These are phyloP conservation scores for Cyclanthera cordifolia DNA, from an alignment of 306 rosid genomes.

Conservation along the genomic window DNA sequence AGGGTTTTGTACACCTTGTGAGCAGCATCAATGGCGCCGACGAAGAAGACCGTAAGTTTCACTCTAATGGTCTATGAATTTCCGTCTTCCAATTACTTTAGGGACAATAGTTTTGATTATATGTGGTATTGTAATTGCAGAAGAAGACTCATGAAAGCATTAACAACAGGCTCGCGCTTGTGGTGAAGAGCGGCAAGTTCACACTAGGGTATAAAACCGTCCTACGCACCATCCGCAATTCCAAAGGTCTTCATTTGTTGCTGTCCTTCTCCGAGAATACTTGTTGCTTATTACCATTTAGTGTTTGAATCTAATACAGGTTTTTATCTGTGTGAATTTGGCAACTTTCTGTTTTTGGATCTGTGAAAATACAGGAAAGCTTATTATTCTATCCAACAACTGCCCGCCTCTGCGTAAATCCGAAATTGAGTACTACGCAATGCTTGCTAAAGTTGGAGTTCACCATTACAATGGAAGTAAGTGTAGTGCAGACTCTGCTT, in stretches of 20 bases:
- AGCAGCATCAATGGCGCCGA: constrained; percentile 17
- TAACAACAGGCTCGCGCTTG: constrained; percentile 33
- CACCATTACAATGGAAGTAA: constrained; percentile 43
- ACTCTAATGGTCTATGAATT: background rate
- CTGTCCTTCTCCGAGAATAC: background rate
- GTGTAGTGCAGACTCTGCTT: constrained; percentile 2
- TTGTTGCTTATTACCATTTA: background rate
- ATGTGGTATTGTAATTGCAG: constrained; percentile 16
- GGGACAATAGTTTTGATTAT: background rate
- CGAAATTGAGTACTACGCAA: constrained; percentile 41
- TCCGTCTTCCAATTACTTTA: background rate
- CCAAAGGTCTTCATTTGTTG: constrained; percentile 21
- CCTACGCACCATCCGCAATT: constrained; percentile 28
- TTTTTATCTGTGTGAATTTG: background rate
- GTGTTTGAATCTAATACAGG: background rate
- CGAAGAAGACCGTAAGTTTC: constrained; percentile 21
- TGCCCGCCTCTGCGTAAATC: constrained; percentile 37
- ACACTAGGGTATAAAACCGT: constrained; percentile 35
- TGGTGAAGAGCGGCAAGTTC: constrained; percentile 38
- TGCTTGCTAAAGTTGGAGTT: constrained; percentile 42
- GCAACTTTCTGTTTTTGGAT: background rate
- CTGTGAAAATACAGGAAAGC: constrained; percentile 26
- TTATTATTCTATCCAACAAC: constrained; percentile 32
- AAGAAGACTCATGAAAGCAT: constrained; percentile 41
- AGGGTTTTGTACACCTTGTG: background rate